Percentiles rank a stretch among this genome's conserved stretches.
These are phyloP conservation scores for Neocatenulostroma microsporum DNA, from an alignment of 2,329 filamentous ascomycete genomes.

Conservation along the genomic window DNA sequence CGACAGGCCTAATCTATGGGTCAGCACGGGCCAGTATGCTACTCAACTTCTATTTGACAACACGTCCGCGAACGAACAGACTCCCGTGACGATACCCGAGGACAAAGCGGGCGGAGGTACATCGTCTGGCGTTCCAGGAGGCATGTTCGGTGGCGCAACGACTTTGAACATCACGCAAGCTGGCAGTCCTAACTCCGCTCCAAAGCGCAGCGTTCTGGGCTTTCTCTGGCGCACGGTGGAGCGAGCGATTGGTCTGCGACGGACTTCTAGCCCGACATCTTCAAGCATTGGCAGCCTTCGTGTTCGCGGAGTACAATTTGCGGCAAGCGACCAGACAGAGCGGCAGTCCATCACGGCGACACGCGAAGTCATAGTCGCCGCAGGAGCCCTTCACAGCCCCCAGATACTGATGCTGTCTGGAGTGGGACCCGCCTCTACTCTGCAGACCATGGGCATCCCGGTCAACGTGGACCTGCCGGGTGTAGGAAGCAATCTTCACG, in stretches of 20 bases:
- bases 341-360: conserved; percentile 18
- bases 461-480: conserved; percentile 51
- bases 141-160: conserved; percentile 16
- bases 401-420: conserved; percentile 38
- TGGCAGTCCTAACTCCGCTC: background rate
- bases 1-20: conserved; percentile 30
- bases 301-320: conserved; percentile 19
- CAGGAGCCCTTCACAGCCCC: conserved; percentile 24
- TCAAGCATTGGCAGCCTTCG: conserved; percentile 3
- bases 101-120: conserved; percentile 13
- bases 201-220: background rate
- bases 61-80: conserved; percentile 10
- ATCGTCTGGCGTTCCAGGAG: conserved; percentile 9
- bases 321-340: conserved; percentile 11
- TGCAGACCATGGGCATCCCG: conserved; percentile 41
- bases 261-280: background rate
- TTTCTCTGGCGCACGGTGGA: background rate
- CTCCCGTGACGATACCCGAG: conserved; percentile 7
- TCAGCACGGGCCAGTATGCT: conserved; percentile 31
- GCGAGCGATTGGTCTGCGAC: background rate
- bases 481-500: conserved; percentile 57
- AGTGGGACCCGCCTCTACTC: conserved; percentile 48
- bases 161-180: conserved; percentile 7
- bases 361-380: conserved; percentile 25
- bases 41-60: conserved; percentile 28